Evolutionary conservation across 495 filamentous ascomycete species (phyloP).

Genomic region (Penicillium arizonense): DNA sequence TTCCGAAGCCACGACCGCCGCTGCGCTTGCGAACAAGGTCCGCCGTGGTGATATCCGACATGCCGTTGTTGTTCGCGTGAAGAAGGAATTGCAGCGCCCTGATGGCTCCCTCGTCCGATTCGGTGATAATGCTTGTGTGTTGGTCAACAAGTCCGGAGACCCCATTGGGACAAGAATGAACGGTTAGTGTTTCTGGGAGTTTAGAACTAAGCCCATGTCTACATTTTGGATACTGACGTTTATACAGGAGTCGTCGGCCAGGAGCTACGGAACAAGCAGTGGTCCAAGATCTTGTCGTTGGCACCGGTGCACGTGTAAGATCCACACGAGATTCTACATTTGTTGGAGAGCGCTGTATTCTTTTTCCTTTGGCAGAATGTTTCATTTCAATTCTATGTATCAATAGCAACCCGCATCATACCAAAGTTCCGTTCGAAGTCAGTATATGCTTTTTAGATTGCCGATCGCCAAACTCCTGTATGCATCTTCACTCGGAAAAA

Average conservation of each 20-base stretch:
- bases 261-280: slow-evolving; percentile 83
- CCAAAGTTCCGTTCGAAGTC: neutral
- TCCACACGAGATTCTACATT: slow-evolving; percentile 25
- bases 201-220: neutral
- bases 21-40: slow-evolving; percentile 81
- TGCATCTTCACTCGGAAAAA: slow-evolving; percentile 5
- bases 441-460: neutral
- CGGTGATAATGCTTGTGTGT: slow-evolving; percentile 96
- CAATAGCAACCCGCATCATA: slow-evolving; percentile 21
- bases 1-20: slow-evolving; percentile 54
- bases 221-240: slow-evolving; percentile 21
- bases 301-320: slow-evolving; percentile 86
- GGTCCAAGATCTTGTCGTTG: slow-evolving; percentile 97
- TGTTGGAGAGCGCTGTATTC: slow-evolving; percentile 29
- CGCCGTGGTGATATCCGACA: slow-evolving; percentile 95
- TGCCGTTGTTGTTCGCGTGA: slow-evolving; percentile 90
- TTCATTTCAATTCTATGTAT: slow-evolving; percentile 27
- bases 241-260: slow-evolving; percentile 72
- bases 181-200: slow-evolving; percentile 44
- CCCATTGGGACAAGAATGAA: slow-evolving; percentile 92
- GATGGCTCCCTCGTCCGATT: slow-evolving; percentile 91
- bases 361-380: slow-evolving; percentile 26
- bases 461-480: slow-evolving; percentile 14
- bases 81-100: slow-evolving; percentile 76
- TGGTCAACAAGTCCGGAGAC: slow-evolving; percentile 96